A percentile compares a stretch with the other conserved stretches of the same genome.
These are phyloP conservation scores for Hypoxylon sp. DNA, from an alignment of 2,329 filamentous ascomycete species.

Conservation along the genomic window DNA sequence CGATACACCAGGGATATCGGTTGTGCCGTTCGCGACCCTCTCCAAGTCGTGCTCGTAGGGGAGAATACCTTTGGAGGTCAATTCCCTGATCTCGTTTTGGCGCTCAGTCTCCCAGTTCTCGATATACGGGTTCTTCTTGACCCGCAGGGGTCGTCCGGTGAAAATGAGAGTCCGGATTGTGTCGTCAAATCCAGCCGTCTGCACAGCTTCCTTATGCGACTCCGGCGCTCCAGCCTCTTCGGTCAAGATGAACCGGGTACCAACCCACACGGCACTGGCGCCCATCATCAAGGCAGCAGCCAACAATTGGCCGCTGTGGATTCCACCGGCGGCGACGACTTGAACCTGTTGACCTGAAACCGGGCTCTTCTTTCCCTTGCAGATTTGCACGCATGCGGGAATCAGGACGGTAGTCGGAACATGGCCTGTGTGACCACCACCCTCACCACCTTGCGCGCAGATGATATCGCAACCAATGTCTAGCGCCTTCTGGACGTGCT, in stretches of 20 bases:
- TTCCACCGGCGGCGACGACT: conserved; percentile 93
- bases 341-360: conserved; percentile 90
- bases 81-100: conserved; percentile 88
- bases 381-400: conserved; percentile 88
- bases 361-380: conserved; percentile 85
- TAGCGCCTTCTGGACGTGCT: conserved; percentile 97
- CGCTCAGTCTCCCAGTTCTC: conserved; percentile 96
- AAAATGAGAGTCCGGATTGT: conserved; percentile 98
- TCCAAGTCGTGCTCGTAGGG: conserved; percentile 96
- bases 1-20: conserved; percentile 68
- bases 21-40: conserved; percentile 69
- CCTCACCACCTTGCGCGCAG: conserved; percentile 98
- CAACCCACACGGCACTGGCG: conserved; percentile 93
- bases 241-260: conserved; percentile 93
- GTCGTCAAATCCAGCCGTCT: conserved; percentile 92
- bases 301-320: conserved; percentile 92
- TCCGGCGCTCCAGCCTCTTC: conserved; percentile 96
- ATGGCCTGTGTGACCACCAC: conserved; percentile 95
- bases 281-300: conserved; percentile 94
- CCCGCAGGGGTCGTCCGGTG: conserved; percentile 93
- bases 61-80: conserved; percentile 89
- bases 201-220: conserved; percentile 95
- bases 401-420: conserved; percentile 94
- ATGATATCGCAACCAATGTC: conserved; percentile 95
- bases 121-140: conserved; percentile 95